Evolutionary conservation across 1,284 basidiomycete species (phyloP).

Genomic region (Apiotrichum gracile): DNA sequence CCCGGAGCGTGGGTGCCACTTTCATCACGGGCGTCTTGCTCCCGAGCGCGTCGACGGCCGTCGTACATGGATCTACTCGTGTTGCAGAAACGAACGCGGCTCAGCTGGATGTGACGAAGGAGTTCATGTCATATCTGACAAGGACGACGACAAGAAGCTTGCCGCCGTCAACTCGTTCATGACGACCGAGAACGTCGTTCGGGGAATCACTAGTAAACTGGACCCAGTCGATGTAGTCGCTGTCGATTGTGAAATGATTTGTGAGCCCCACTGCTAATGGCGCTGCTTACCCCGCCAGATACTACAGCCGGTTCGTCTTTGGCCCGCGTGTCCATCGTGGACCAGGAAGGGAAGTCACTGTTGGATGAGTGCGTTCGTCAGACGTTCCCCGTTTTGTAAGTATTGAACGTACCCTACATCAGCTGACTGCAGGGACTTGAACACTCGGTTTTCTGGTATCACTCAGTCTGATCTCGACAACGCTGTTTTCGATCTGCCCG

Average conservation of each 20-base stretch:
- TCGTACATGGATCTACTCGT: conserved; percentile 41
- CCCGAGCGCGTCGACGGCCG: conserved; percentile 39
- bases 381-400: conserved; percentile 71
- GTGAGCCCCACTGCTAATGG: conserved; percentile 23
- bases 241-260: conserved; percentile 87
- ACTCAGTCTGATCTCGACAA: conserved; percentile 56
- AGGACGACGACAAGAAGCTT: conserved; percentile 57
- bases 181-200: conserved; percentile 43
- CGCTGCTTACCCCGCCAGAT: conserved; percentile 40
- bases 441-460: conserved; percentile 80
- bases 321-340: conserved; percentile 78
- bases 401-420: conserved; percentile 7
- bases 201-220: background rate
- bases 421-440: conserved; percentile 62
- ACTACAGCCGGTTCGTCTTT: conserved; percentile 81
- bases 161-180: conserved; percentile 72
- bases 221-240: conserved; percentile 63
- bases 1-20: conserved; percentile 61
- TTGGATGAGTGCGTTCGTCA: conserved; percentile 78
- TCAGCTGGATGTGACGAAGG: conserved; percentile 29
- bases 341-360: conserved; percentile 62
- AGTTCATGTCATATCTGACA: conserved; percentile 37
- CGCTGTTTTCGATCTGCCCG: conserved; percentile 60
- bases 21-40: conserved; percentile 67
- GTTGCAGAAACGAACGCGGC: conserved; percentile 56